Percentiles rank a stretch among this genome's conserved stretches.
These are phyloP conservation scores for Mycena galericulata DNA, from an alignment of 768 basidiomycete species.

Conservation along the genomic window DNA sequence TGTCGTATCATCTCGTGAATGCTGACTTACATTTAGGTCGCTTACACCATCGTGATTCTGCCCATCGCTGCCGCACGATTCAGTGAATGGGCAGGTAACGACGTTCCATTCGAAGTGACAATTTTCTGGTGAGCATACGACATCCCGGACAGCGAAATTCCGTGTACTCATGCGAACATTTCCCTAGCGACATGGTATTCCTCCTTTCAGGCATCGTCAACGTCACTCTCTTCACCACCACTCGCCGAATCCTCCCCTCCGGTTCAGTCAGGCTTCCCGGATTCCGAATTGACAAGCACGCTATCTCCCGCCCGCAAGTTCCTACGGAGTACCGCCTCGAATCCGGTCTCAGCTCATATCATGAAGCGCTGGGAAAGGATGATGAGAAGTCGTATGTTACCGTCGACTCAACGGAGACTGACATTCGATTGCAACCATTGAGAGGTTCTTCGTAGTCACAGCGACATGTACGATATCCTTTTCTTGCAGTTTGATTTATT, in stretches of 20 bases:
- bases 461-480: not conserved
- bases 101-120: conserved; percentile 56
- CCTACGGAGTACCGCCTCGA: conserved; percentile 24
- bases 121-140: conserved; percentile 48
- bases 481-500: too few species aligned
- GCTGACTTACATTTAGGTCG: conserved; percentile 48
- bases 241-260: conserved; percentile 49
- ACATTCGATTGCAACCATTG: not conserved
- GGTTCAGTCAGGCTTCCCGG: conserved; percentile 42
- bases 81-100: conserved; percentile 54
- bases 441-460: not conserved
- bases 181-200: conserved; percentile 49
- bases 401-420: not conserved
- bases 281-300: conserved; percentile 32
- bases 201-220: conserved; percentile 53
- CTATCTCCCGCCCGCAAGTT: conserved; percentile 39
- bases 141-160: not conserved
- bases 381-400: not conserved
- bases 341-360: conserved; percentile 33
- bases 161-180: not conserved
- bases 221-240: conserved; percentile 50
- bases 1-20: not conserved
- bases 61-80: conserved; percentile 63
- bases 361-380: conserved; percentile 8
- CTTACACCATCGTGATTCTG: conserved; percentile 60